Base-by-base conservation (phyloP, 106 monocot species). In the Dendrobium officinale region DNA sequence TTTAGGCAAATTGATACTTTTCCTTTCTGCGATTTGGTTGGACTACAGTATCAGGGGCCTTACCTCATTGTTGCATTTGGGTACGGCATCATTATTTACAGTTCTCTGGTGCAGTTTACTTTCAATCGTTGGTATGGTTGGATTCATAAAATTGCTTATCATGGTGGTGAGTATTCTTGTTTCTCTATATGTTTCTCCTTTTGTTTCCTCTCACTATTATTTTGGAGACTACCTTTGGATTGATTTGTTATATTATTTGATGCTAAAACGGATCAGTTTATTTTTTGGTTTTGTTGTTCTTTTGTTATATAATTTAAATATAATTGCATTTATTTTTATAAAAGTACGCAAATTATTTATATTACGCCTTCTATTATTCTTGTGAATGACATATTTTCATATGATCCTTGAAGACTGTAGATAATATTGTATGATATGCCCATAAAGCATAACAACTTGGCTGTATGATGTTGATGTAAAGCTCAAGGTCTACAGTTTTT, bases 41-140 rank as follows among this genome's bases (percentile, higher is more conserved):
- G 88, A 92, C 79, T 94, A 92, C 85, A 78, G 74, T 45, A 68
- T 94, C 16, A 88, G 94, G 77, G 98, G 98, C 78, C 80, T 94
- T 81, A 89, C 83, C 85, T 98, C 98, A 58, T 85, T 98, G 37
- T 24, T 95, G 42, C 90, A 87, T 20, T 55, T 95, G 85, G 94
- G 98, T 31, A 89, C 92, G 42, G 80, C 94, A 85, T 98, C 98
- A 64, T 85, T 94, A 77, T 89, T 94, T 83, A 81, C 86, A 19
- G 80, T 92, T 75, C 29, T 95, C 77, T 98, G 94, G 98, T 92
- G 98, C 84, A 86, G 85, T 54, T 59, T 90, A 66, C 80, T 95
- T 61, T 98, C 94, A 51, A 18, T 91, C 80, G 43, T 83, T 80
- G 90, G 82, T 78, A 98, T 95, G 91, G 82, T 89, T 87, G 97